These are phyloP conservation scores for Aspergillus proliferans DNA, from an alignment of 2,329 filamentous ascomycete species.

Conservation along the genomic window DNA sequence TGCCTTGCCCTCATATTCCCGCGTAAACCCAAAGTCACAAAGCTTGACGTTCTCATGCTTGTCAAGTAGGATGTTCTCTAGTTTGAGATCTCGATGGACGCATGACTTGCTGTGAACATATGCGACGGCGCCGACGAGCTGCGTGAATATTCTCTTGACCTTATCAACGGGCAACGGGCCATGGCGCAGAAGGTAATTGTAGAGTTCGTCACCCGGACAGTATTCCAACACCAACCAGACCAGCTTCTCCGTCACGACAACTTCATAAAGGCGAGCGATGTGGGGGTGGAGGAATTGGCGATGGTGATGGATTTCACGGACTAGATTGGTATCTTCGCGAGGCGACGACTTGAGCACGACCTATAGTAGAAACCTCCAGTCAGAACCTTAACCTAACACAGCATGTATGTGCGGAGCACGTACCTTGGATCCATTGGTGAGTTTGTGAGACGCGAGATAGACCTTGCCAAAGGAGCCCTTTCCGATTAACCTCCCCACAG, in stretches of 20 bases:
- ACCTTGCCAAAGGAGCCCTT: slow-evolving; percentile 99
- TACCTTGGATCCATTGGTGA: slow-evolving; percentile 97
- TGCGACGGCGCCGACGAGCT: slow-evolving; percentile 86
- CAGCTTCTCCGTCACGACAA: slow-evolving; percentile 89
- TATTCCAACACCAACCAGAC: slow-evolving; percentile 98
- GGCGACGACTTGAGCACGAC: slow-evolving; percentile 98
- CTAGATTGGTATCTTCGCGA: slow-evolving; percentile 91
- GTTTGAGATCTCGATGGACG: slow-evolving; percentile 91
- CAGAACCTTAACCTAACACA: slow-evolving; percentile 1
- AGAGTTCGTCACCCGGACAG: slow-evolving; percentile 92
- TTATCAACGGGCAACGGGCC: slow-evolving; percentile 78
- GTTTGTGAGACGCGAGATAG: slow-evolving; percentile 90
- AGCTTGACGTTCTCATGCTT: slow-evolving; percentile 97
- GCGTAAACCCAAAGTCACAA: slow-evolving; percentile 95
- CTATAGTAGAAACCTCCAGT: slow-evolving; percentile 41
- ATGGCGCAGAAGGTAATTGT: slow-evolving; percentile 86
- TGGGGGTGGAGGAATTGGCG: slow-evolving; percentile 96
- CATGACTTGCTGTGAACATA: slow-evolving; percentile 95
- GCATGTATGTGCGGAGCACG: neutral
- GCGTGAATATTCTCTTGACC: slow-evolving; percentile 91
- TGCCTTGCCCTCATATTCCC: slow-evolving; percentile 91
- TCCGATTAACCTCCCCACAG: slow-evolving; percentile 82
- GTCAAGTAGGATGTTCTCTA: slow-evolving; percentile 94
- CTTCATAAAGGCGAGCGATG: slow-evolving; percentile 93
- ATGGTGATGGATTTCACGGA: slow-evolving; percentile 96